Evolutionary conservation across 2,329 filamentous ascomycete species (phyloP), one percentile per base, ranked within the genome.

Genomic region (Exophiala oligosperma): DNA sequence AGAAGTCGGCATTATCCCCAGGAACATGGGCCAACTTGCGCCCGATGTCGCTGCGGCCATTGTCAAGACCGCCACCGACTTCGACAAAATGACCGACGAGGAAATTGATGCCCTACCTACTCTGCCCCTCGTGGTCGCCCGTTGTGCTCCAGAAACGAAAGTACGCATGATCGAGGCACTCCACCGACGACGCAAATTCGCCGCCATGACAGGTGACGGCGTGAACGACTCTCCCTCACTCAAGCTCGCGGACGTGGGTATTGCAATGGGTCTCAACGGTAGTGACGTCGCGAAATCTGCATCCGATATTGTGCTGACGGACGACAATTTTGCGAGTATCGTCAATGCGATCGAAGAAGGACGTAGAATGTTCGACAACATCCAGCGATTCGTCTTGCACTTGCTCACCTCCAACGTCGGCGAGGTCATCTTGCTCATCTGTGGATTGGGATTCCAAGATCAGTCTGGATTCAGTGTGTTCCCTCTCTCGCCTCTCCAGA

Each of bases 81-180:
- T 84, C 59, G 81, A 84, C 60, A 76, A 68, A 28, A 68, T 84
- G 60, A 77, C 74, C 1, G 80, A 84, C 52, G 74, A 76, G 3
- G 75, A 84, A 59, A 79, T 85, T 49, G 81, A 96, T 64, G 79
- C 80, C 0, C 77, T 95, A 14, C 86, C 88, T 3, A 84, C 91
- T 41, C 77, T 95, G 1, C 91, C 91, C 2, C 78, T 93, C 0
- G 91, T 95, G 7, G 87, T 95, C 60, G 91, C 91, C 38, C 87
- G 91, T 38, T 95, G 91, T 70, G 89, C 90, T 1, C 91, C 92
- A 0, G 85, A 89, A 59, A 95, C 91, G 40, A 96, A 96, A 75
- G 91, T 91, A 3, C 86, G 90, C 59, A 95, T 96, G 91, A 92
- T 96, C 52, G 90, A 92, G 66, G 91, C 91, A 4, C 82, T 96